Conservation (phyloP, 2,329 filamentous ascomycete genomes). For the Taxawa tesnikishii region DNA sequence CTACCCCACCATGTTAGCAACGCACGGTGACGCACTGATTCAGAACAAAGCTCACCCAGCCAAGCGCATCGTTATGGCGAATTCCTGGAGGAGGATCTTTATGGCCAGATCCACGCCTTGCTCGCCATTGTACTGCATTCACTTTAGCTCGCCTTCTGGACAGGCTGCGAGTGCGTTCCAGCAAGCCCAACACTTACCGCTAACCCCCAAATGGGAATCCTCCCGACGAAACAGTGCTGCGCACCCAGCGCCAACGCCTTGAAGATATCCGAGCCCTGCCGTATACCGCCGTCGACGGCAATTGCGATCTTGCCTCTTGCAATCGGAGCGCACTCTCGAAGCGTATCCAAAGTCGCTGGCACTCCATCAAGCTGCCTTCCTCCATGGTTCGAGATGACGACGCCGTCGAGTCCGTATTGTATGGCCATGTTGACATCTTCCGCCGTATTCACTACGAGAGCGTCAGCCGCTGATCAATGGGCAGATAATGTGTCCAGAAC, state of each 20-base stretch:
- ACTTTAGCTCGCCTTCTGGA: constrained; percentile 11
- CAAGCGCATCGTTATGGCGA: constrained; percentile 6
- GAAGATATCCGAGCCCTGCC: constrained; percentile 42
- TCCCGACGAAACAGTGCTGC: constrained; percentile 11
- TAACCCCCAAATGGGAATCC: constrained; percentile 9
- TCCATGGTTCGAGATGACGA: constrained; percentile 32
- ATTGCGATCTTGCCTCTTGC: constrained; percentile 24
- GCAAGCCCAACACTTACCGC: constrained; percentile 5
- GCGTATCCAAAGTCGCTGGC: constrained; percentile 32
- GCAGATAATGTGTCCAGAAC: background rate
- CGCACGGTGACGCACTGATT: background rate
- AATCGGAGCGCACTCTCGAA: constrained; percentile 15
- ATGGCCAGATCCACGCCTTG: constrained; percentile 12
- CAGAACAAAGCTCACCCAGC: constrained; percentile 3
- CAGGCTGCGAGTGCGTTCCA: background rate
- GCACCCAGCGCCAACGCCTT: constrained; percentile 41
- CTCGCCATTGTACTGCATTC: constrained; percentile 20
- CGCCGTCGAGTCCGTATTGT: constrained; percentile 3
- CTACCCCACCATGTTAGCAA: constrained; percentile 2
- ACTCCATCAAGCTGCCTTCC: constrained; percentile 40
- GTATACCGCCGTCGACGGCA: constrained; percentile 42
- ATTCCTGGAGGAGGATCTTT: constrained; percentile 8
- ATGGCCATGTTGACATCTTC: constrained; percentile 7
- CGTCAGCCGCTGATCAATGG: background rate
- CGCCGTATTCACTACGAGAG: background rate